Conservation (phyloP, 176 grass and related monocot species). For the Avena sativa region DNA sequence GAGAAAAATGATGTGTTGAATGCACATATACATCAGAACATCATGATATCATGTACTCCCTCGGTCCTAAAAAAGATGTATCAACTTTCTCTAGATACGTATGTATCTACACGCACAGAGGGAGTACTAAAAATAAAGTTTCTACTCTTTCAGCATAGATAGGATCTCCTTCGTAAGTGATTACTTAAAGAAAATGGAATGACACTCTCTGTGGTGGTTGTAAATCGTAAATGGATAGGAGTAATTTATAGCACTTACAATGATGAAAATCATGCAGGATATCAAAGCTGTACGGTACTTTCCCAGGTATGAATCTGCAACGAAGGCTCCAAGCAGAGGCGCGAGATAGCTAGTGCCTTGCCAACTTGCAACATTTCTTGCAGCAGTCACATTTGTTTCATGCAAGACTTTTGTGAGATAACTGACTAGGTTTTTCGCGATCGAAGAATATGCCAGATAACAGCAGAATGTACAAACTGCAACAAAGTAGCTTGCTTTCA, state of each 20-base stretch:
- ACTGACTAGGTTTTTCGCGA: conserved; percentile 64
- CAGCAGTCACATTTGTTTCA: conserved; percentile 62
- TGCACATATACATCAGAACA: conserved; percentile 19
- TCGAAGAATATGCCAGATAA: conserved; percentile 61
- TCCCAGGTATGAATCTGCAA: conserved; percentile 82
- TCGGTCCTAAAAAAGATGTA: no score
- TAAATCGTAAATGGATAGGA: neutral
- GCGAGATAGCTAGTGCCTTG: conserved; percentile 54
- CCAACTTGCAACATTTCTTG: conserved; percentile 61
- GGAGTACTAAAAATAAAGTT: neutral
- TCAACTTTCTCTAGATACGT: no score
- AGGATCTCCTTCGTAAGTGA: neutral
- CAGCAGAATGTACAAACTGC: conserved; percentile 62
- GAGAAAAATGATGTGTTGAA: neutral
- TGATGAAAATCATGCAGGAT: conserved; percentile 58
- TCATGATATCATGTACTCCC: conserved; percentile 1
- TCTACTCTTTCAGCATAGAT: neutral
- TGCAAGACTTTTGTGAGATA: conserved; percentile 67
- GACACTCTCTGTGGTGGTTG: conserved; percentile 3
- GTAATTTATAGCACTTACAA: conserved; percentile 61
- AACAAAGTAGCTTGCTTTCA: conserved; percentile 17
- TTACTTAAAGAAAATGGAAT: neutral
- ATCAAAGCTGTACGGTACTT: conserved; percentile 70
- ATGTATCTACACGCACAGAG: no score
- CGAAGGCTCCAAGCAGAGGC: conserved; percentile 69